Evolutionary conservation across 2,329 filamentous ascomycete genomes (phyloP).

Genomic region (Truncatella angustata): DNA sequence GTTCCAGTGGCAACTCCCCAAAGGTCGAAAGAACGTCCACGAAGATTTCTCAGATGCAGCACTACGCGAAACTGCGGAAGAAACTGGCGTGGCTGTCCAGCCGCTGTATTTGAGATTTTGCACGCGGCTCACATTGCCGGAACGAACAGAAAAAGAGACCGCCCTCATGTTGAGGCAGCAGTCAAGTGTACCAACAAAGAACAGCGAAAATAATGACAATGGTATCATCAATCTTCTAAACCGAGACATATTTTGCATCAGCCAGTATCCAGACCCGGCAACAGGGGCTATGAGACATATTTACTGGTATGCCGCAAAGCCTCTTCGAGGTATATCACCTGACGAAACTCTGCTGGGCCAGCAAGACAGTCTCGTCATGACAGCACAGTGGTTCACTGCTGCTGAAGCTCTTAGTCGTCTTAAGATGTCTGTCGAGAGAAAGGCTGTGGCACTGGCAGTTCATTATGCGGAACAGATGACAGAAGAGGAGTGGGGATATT

Average conservation of each 20-base stretch:
- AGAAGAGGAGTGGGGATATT: constrained; percentile 9
- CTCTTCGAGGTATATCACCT: not conserved
- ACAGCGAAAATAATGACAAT: not conserved
- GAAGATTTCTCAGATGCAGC: constrained; percentile 41
- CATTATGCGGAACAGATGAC: constrained; percentile 10
- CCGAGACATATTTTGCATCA: constrained; percentile 8
- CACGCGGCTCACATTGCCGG: constrained; percentile 40
- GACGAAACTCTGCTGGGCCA: not conserved
- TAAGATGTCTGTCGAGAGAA: constrained; percentile 7
- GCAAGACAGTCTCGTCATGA: not conserved
- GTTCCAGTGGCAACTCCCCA: constrained; percentile 10
- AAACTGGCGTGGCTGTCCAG: constrained; percentile 41
- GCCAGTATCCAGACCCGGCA: constrained; percentile 7
- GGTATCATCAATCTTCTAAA: constrained; percentile 3
- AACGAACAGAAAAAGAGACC: constrained; percentile 12
- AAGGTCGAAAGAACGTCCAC: constrained; percentile 41
- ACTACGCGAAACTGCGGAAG: constrained; percentile 46
- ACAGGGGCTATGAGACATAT: constrained; percentile 10
- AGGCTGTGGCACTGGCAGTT: constrained; percentile 9
- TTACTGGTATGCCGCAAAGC: constrained; percentile 10
- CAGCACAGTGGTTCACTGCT: constrained; percentile 4
- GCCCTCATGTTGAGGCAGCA: constrained; percentile 1
- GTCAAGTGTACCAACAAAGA: not conserved
- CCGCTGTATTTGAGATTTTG: constrained; percentile 38
- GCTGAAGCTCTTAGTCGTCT: constrained; percentile 4